A percentile compares a stretch with the other conserved stretches of the same genome.
Evolutionary conservation across 78 protist species (phyloP).

Genomic region (Diacronema lutheri): DNA sequence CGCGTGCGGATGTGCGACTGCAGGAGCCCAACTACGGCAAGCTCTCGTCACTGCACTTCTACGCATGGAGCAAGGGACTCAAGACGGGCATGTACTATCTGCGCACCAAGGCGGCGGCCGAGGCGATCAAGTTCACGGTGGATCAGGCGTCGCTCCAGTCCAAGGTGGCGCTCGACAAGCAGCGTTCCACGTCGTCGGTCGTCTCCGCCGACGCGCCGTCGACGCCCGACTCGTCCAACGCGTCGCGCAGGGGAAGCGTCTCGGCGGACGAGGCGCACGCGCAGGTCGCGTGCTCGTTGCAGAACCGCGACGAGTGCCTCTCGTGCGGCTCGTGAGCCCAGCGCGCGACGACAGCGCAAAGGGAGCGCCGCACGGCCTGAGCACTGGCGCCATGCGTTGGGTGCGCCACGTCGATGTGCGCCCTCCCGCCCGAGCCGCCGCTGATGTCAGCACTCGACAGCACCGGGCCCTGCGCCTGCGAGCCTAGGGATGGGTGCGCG

Average conservation of each 20-base stretch:
- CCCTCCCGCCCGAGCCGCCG: too few relatives aligned
- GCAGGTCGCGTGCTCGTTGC: not conserved
- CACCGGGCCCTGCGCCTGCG: too few relatives aligned
- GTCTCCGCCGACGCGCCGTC: not conserved
- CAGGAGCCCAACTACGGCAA: conserved; percentile 73
- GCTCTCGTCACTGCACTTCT: conserved; percentile 96
- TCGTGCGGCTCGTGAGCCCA: not conserved
- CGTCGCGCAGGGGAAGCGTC: too few relatives aligned
- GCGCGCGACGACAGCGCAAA: too few relatives aligned
- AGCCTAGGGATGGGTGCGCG: too few relatives aligned
- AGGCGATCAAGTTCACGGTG: conserved; percentile 96
- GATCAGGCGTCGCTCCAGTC: conserved; percentile 41
- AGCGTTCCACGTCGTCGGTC: too few relatives aligned
- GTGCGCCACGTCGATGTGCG: too few relatives aligned
- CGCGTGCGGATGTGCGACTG: too few relatives aligned
- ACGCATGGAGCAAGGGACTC: conserved; percentile 93
- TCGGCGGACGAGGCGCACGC: not conserved
- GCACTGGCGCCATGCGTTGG: too few relatives aligned
- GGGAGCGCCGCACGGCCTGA: too few relatives aligned
- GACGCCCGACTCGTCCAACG: too few relatives aligned
- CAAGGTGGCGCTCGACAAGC: not conserved
- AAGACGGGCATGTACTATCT: conserved; percentile 98
- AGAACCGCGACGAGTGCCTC: not conserved
- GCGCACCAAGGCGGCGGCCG: conserved; percentile 88
- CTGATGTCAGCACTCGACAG: too few relatives aligned